Base-by-base conservation (phyloP, 2,329 filamentous ascomycete species). In the Corniculantispora saksenae region DNA sequence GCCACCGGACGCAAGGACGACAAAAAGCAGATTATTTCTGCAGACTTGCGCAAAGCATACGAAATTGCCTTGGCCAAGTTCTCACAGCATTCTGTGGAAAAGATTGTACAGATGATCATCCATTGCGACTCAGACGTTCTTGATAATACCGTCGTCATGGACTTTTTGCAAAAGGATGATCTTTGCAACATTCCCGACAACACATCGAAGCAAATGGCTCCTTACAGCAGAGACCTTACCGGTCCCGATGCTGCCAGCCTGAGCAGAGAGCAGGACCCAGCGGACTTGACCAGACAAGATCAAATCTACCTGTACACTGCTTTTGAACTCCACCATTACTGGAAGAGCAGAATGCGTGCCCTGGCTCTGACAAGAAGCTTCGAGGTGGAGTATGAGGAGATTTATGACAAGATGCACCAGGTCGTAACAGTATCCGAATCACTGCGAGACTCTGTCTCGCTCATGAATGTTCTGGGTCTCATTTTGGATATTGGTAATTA, bases 401-500 rank as follows among this genome's bases (percentile, higher is more conserved):
- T 98, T 53, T 93, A 91, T 13, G 83, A 85, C 50, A 97, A 95
- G 80, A 87, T 98, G 66, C 89, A 90, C 69, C 89, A 95, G 67
- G 88, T 99, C n/a, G 91, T 96, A 43, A 82, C 82, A 35, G 93
- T 97, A 10, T 94, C 94, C 5, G 94, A 98, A 79, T 91, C 93
- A 12, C 81, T 99, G 63, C 88, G 94, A 56, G 93, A 97, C 74
- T 97, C 94, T 1, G 93, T 97, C 29, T 91, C 93, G 29, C 81
- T 99, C 72, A 97, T 98, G 90, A 97, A 97, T 70, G 93, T 99
- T 55, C 87, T 99, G 64, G 94, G 94, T 66, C 85, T 98, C 67
- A 99, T 99, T 78, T 83, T 99, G 72, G 94, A 97, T 77, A 97
- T 99, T 74, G 95, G 95, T 78, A 99, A 99, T 79, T 99, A 97